Base-by-base conservation (phyloP, 345 rosid species). In the Salix dunnii region DNA sequence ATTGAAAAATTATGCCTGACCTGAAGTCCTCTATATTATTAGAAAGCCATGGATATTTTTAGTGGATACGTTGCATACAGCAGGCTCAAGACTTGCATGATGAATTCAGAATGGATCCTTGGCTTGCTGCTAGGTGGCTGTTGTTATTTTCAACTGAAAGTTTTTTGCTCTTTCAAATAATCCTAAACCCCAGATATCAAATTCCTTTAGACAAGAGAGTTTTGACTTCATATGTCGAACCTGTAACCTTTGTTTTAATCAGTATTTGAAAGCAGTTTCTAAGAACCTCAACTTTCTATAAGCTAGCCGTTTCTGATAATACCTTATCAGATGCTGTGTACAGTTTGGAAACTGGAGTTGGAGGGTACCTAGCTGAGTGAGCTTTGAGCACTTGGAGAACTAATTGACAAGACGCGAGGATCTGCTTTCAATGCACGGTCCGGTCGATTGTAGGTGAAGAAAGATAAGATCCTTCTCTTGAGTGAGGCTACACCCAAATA, bases 271-370 rank as follows among this genome's bases (percentile, higher is more conserved):
- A 51, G 23, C 20, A 51, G n/a, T 51, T 18, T 25, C 25, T 61
- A 61, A 61, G 66, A 61, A n/a, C 25, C 11, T 13, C 31, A 11
- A 61, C 55, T 51, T 6, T 49, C 55, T 20, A 7, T 53, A 2
- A 21, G 14, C 23, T 4, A 46, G 10, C 46, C 16, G 0, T 40
- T 66, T 17, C 14, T 27, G 33, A 31, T 43, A 21, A 8, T 28
- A 27, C 38, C 43, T 23, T 42, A 48, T 68, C 10, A 40, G 31
- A 63, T 49, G 28, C 68, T 53, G 65, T 61, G 48, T 84, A 76
- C 86, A 92, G 95, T 82, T 68, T 36, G 99, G 97, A 76, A 95
- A 95, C 75, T 95, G 97, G 99, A 73, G 92, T 73, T 95, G 99
- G 99, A 88, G 97, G 87, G 79, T 95, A 42, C 97, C 96, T 13